Evolutionary conservation across 2,329 filamentous ascomycete genomes (phyloP).

Genomic region (Atkinsonella hypoxylon): DNA sequence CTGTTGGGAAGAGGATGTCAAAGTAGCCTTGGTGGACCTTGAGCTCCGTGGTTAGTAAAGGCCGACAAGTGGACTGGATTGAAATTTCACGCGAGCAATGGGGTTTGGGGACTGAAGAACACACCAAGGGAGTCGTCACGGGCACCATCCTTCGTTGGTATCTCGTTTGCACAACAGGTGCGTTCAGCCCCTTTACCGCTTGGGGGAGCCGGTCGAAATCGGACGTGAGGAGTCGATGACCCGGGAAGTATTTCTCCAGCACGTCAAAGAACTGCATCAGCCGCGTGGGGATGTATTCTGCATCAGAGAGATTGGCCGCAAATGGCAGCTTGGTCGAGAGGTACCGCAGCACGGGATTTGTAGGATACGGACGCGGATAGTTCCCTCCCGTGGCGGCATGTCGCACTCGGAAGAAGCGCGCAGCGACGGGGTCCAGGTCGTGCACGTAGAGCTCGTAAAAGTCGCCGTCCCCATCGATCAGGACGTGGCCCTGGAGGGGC

Average conservation of each 20-base stretch:
- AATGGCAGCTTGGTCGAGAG: constrained; percentile 57
- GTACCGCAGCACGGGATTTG: constrained; percentile 43
- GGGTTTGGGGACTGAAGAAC: constrained; percentile 19
- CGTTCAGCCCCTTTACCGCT: constrained; percentile 72
- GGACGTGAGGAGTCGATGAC: constrained; percentile 75
- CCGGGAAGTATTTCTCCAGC: constrained; percentile 76
- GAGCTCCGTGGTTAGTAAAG: background rate
- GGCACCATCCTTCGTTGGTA: constrained; percentile 80
- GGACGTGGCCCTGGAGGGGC: constrained; percentile 76
- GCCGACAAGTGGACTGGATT: background rate
- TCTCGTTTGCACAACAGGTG: constrained; percentile 90
- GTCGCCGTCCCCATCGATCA: constrained; percentile 75
- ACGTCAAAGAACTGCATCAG: constrained; percentile 97
- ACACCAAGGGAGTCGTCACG: constrained; percentile 77
- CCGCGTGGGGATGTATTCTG: constrained; percentile 89
- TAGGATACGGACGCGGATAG: constrained; percentile 50
- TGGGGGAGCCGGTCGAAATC: constrained; percentile 86
- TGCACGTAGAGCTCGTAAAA: constrained; percentile 90
- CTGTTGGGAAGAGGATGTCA: constrained; percentile 95
- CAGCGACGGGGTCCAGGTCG: constrained; percentile 68
- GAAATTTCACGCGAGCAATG: background rate
- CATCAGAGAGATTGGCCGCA: constrained; percentile 61
- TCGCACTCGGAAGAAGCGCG: constrained; percentile 74
- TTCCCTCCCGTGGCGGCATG: constrained; percentile 58
- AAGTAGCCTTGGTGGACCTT: constrained; percentile 97